phyloP scores from a whole-genome alignment of 2,329 filamentous ascomycete genomes.

The Akanthomyces muscarius region DNA sequence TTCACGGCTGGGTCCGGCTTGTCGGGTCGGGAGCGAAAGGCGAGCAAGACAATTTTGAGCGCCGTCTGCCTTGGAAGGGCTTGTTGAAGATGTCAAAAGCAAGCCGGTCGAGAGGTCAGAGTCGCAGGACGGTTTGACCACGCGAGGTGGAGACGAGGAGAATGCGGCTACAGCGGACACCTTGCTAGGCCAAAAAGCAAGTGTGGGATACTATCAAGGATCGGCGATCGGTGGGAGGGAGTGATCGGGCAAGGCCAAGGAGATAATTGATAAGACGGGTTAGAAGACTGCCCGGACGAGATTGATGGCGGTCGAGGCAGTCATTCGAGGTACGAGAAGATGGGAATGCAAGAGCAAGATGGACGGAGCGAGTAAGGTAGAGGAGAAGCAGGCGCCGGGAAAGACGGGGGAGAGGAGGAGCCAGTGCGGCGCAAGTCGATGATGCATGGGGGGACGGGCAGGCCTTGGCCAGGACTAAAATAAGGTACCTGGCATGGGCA shows the following conservation, averaged over 20 bases:
- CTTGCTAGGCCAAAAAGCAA: background rate
- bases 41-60: background rate
- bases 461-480: background rate
- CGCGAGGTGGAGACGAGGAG: constrained; percentile 13
- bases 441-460: background rate
- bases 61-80: background rate
- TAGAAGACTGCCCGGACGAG: background rate
- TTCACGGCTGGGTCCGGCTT: background rate
- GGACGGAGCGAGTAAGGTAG: background rate
- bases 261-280: background rate
- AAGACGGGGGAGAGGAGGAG: background rate
- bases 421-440: background rate
- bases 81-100: constrained; percentile 8
- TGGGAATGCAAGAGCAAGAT: background rate
- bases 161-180: constrained; percentile 7
- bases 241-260: background rate
- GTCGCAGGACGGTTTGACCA: constrained; percentile 14
- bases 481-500: no score
- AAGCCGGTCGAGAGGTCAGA: background rate
- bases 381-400: background rate
- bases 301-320: background rate
- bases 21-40: background rate
- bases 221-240: background rate
- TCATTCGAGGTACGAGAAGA: background rate
- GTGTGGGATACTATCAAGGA: constrained; percentile 2